Percentiles rank a stretch among this genome's conserved stretches.
Evolutionary conservation across 1,284 basidiomycete genomes (phyloP).

Genomic region (Sporisorium graminicola): DNA sequence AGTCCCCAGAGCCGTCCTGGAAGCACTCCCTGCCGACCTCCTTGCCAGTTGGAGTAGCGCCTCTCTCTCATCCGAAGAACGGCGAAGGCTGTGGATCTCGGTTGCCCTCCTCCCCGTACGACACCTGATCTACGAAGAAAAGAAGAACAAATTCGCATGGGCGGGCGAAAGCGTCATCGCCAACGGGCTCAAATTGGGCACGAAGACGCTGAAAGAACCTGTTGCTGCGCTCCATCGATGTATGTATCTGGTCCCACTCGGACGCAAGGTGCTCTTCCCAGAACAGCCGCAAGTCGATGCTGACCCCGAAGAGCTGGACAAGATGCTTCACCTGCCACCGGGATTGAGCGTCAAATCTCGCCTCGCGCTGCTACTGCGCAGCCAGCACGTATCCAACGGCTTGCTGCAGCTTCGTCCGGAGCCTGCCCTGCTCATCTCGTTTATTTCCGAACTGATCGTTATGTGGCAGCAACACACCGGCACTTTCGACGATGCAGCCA

Average conservation of each 20-base stretch:
- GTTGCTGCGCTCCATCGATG: slow-evolving; percentile 35
- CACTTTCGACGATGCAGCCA: slow-evolving; percentile 15
- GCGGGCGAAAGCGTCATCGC: slow-evolving; percentile 56
- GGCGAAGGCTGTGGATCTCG: slow-evolving; percentile 53
- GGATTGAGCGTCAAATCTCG: slow-evolving; percentile 36
- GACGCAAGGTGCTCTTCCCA: slow-evolving; percentile 28
- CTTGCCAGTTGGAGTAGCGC: slow-evolving; percentile 30
- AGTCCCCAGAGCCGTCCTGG: slow-evolving; percentile 29
- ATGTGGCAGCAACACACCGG: slow-evolving; percentile 15
- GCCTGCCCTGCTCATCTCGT: slow-evolving; percentile 45
- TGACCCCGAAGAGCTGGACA: slow-evolving; percentile 21
- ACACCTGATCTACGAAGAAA: slow-evolving; percentile 49
- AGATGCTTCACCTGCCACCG: slow-evolving; percentile 24
- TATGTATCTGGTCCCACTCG: slow-evolving; percentile 31
- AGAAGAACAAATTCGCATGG: slow-evolving; percentile 59
- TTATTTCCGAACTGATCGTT: slow-evolving; percentile 41
- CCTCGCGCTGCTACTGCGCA: slow-evolving; percentile 53
- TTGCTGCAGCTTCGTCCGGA: slow-evolving; percentile 37
- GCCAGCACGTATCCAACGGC: slow-evolving; percentile 32
- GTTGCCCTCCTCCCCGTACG: slow-evolving; percentile 52
- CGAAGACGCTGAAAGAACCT: slow-evolving; percentile 59
- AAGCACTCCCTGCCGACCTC: slow-evolving; percentile 30
- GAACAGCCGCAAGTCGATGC: slow-evolving; percentile 1
- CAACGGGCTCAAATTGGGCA: slow-evolving; percentile 65
- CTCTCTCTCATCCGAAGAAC: slow-evolving; percentile 30